Evolutionary conservation across 2,329 filamentous ascomycete genomes (phyloP).

Genomic region (Trichothecium sympodiale): DNA sequence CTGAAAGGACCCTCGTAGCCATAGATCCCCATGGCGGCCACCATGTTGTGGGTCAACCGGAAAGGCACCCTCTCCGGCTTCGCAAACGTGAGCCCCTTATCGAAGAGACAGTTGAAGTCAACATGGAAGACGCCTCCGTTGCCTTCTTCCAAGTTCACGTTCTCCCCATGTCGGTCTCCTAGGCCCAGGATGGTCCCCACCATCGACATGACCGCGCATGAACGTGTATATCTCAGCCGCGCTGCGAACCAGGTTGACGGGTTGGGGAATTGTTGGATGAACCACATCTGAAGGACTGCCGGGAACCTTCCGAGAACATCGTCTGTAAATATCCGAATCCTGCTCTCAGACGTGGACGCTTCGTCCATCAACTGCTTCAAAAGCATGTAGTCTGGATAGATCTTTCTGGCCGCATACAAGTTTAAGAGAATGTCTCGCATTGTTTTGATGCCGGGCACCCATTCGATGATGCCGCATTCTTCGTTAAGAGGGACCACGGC

Average conservation of each 20-base stretch:
- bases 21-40: slow-evolving; percentile 91
- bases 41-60: slow-evolving; percentile 96
- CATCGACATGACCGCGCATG: slow-evolving; percentile 99
- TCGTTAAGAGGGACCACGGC: slow-evolving; percentile 94
- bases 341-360: slow-evolving; percentile 43
- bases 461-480: slow-evolving; percentile 95
- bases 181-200: slow-evolving; percentile 89
- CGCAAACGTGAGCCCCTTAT: slow-evolving; percentile 91
- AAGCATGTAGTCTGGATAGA: slow-evolving; percentile 57
- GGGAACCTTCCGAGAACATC: slow-evolving; percentile 57
- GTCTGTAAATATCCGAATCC: slow-evolving; percentile 62
- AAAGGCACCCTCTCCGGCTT: slow-evolving; percentile 94
- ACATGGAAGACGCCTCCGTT: slow-evolving; percentile 94
- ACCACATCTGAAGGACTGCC: slow-evolving; percentile 85
- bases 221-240: slow-evolving; percentile 79
- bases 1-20: slow-evolving; percentile 90
- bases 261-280: slow-evolving; percentile 87
- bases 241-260: slow-evolving; percentile 88
- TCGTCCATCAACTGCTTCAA: slow-evolving; percentile 55
- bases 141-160: slow-evolving; percentile 87
- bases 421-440: slow-evolving; percentile 80
- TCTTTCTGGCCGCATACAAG: slow-evolving; percentile 65
- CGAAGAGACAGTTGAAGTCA: slow-evolving; percentile 98
- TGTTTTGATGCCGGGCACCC: slow-evolving; percentile 93
- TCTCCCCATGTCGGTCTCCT: slow-evolving; percentile 93